phyloP scores from a whole-genome alignment of 495 filamentous ascomycete species.

The Pyrenopolyporus hunteri region DNA sequence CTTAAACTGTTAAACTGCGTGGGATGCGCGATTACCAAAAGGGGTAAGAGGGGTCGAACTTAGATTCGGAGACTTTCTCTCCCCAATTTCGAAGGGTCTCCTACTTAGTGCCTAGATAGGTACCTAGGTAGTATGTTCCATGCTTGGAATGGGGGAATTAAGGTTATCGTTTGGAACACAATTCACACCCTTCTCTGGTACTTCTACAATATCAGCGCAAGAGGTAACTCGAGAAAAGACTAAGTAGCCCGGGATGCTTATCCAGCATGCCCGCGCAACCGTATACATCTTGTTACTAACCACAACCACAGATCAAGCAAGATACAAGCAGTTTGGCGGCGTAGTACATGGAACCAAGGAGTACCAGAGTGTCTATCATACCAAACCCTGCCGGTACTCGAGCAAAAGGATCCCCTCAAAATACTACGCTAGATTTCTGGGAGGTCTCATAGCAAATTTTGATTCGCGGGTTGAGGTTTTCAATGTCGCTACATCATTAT shows the following conservation, averaged over 20 bases:
- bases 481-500: slow-evolving; percentile 28
- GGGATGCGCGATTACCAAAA: slow-evolving; percentile 16
- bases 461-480: slow-evolving; percentile 18
- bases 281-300: slow-evolving; percentile 11
- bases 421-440: slow-evolving; percentile 28
- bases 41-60: slow-evolving; percentile 24
- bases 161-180: too few species aligned
- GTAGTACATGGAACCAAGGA: background rate
- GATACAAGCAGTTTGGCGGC: background rate
- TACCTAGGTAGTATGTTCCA: too few species aligned
- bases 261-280: background rate
- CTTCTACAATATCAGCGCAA: too few species aligned
- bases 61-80: slow-evolving; percentile 13
- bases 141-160: too few species aligned
- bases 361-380: slow-evolving; percentile 12
- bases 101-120: too few species aligned
- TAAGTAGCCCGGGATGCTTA: slow-evolving; percentile 7
- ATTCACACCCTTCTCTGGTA: too few species aligned
- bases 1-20: too few species aligned
- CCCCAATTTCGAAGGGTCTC: slow-evolving; percentile 11
- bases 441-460: slow-evolving; percentile 9
- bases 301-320: slow-evolving; percentile 5
- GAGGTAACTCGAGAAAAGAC: slow-evolving; percentile 2
- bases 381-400: slow-evolving; percentile 24
- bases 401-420: slow-evolving; percentile 20